Evolutionary conservation across 2,329 filamentous ascomycete genomes (phyloP), one percentile per base, ranked within the genome.

Genomic region (Colletotrichum destructivum): DNA sequence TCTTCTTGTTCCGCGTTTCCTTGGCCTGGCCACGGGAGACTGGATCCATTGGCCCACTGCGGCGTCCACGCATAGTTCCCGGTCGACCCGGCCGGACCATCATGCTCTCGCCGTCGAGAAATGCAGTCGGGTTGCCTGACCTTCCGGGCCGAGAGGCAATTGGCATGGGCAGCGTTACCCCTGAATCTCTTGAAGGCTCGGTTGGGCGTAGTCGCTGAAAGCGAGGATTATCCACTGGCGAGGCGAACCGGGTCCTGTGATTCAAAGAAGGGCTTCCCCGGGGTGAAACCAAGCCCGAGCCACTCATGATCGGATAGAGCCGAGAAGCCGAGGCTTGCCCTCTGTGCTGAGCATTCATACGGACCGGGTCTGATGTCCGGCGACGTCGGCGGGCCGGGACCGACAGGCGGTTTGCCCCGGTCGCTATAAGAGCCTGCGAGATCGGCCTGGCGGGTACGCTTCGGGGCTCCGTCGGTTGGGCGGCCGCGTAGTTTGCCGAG

Each of bases 1-100:
- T 73, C 57, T 70, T 75, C n/a, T 62, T 66, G 23, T 67, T 70
- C 16, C 74, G 62, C 12, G 69, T 73, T 40, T 68, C 64, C 31
- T 69, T 75, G 21, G 74, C 74, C 18, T 59, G 31, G 4, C 49
- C 69, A 21, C 69, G 66, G 13, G 66, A 64, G 6, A 49, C 49
- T 7, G 44, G 12, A 11, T 74, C 42, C 69, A 75, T 73, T 4
- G 72, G 72, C 7, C 72, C 66, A 3, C 31, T 49, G 7, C 74
- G 72, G 15, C 56, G 62, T 13, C 74, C 74, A 15, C 74, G 71
- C 16, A 21, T 42, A 6, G 70, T 49, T 3, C 55, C 66, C 13
- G 51, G 18, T 12, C 56, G 56, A n/a, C 16, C n/a, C 8, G 38
- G 49, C 35, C 49, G 49, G 38, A n/a, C n/a, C 49, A 44, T 26